phyloP scores from a whole-genome alignment of 345 rosid species.

The Salix udensis region DNA sequence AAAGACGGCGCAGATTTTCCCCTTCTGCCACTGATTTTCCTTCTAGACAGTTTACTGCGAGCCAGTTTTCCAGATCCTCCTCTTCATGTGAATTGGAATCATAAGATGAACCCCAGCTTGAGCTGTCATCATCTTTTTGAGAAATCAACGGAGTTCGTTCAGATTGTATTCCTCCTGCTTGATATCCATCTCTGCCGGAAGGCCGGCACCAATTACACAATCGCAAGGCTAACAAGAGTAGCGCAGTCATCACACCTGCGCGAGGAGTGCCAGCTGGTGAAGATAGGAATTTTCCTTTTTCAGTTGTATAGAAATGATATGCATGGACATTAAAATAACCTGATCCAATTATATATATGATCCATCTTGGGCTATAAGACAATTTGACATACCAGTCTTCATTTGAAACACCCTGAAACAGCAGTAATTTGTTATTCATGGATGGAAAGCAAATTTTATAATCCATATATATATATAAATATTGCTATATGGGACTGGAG shows the following conservation, averaged over 20 bases:
- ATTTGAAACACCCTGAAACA: constrained; percentile 33
- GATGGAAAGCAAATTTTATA: neutral
- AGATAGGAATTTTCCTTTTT: constrained; percentile 1
- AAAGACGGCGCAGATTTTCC: constrained; percentile 29
- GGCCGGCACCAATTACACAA: constrained; percentile 20
- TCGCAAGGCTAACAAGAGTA: constrained; percentile 34
- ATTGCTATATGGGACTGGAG: neutral
- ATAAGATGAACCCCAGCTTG: constrained; percentile 52
- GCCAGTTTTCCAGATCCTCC: constrained; percentile 35
- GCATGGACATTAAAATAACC: constrained; percentile 29
- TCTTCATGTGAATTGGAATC: constrained; percentile 49
- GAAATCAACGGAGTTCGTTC: constrained; percentile 42
- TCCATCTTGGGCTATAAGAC: constrained; percentile 60
- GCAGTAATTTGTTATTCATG: neutral
- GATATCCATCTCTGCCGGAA: constrained; percentile 8
- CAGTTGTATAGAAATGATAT: neutral
- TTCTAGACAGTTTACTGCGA: constrained; percentile 16
- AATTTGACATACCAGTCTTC: constrained; percentile 40
- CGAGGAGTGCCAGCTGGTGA: constrained; percentile 2
- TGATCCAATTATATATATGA: constrained; percentile 43
- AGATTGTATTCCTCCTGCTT: constrained; percentile 13
- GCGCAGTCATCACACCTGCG: constrained; percentile 43
- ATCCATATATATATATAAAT: neutral
- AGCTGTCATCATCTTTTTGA: constrained; percentile 42
- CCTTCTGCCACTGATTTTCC: constrained; percentile 29